These are phyloP conservation scores for Castanopsis chinensis DNA, from an alignment of 306 rosid genomes.

Conservation along the genomic window DNA sequence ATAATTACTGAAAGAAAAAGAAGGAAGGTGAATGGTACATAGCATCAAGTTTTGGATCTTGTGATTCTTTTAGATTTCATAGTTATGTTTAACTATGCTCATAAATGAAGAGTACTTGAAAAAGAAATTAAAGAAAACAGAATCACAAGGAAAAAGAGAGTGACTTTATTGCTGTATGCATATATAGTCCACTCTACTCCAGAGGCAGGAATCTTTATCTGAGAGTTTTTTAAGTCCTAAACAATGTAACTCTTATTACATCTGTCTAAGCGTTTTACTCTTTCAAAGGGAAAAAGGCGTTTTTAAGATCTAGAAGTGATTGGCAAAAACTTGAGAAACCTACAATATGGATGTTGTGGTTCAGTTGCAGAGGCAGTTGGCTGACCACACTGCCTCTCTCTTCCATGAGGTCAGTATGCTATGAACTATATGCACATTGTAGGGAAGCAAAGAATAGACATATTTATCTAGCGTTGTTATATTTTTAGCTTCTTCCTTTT, in stretches of 20 bases:
- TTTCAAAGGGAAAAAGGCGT: constrained; percentile 16
- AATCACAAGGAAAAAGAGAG: constrained; percentile 8
- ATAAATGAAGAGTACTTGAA: constrained; percentile 15
- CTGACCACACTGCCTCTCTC: constrained; percentile 55
- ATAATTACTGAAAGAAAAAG: constrained; percentile 40
- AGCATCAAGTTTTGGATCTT: constrained; percentile 45
- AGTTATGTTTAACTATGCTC: constrained; percentile 13
- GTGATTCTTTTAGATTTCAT: constrained; percentile 17
- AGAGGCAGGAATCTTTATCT: background rate
- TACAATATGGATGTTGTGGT: constrained; percentile 44
- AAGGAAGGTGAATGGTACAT: constrained; percentile 31
- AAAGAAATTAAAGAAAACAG: constrained; percentile 20
- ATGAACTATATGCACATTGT: background rate
- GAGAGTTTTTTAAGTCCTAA: constrained; percentile 9
- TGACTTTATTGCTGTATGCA: constrained; percentile 11
- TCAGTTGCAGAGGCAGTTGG: constrained; percentile 55
- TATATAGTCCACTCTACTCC: constrained; percentile 12
- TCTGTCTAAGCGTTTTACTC: constrained; percentile 12
- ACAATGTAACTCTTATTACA: constrained; percentile 1
- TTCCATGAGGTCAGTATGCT: constrained; percentile 57
- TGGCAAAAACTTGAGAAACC: constrained; percentile 18
- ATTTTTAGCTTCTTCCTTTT: background rate
- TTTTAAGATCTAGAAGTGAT: constrained; percentile 14
- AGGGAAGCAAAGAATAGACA: background rate
- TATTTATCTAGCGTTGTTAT: background rate